Evolutionary conservation across 495 filamentous ascomycete genomes (phyloP).

Genomic region (Clavariopsis aquatica): DNA sequence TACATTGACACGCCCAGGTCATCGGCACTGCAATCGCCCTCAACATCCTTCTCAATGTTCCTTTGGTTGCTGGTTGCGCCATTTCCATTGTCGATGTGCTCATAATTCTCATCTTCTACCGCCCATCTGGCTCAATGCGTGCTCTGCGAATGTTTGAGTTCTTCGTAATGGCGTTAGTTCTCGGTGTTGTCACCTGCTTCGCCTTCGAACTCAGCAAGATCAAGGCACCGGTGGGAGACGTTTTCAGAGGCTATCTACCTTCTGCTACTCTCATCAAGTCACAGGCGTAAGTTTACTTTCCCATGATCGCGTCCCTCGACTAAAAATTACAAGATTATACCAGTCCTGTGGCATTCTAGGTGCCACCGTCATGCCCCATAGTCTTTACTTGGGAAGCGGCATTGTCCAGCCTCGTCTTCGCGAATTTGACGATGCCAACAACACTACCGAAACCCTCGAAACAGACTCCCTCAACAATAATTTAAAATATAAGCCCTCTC

Average conservation of each 20-base stretch:
- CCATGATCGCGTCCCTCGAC: background rate
- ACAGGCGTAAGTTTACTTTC: slow-evolving; percentile 52
- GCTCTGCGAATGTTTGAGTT: slow-evolving; percentile 76
- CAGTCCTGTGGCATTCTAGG: slow-evolving; percentile 91
- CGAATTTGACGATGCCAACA: slow-evolving; percentile 63
- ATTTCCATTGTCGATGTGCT: slow-evolving; percentile 84
- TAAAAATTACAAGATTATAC: slow-evolving; percentile 61
- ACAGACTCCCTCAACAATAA: slow-evolving; percentile 22
- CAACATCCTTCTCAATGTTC: slow-evolving; percentile 77
- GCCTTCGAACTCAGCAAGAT: slow-evolving; percentile 85
- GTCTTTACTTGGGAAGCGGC: slow-evolving; percentile 84
- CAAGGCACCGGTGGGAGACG: slow-evolving; percentile 67
- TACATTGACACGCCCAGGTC: slow-evolving; percentile 55
- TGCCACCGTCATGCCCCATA: slow-evolving; percentile 94
- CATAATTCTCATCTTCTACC: slow-evolving; percentile 81
- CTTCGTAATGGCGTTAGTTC: slow-evolving; percentile 75
- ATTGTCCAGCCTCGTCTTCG: slow-evolving; percentile 80
- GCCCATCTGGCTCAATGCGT: slow-evolving; percentile 70
- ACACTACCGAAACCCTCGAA: slow-evolving; percentile 22
- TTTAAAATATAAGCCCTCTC: slow-evolving; percentile 69
- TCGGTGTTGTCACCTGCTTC: slow-evolving; percentile 88
- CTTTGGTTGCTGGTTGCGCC: slow-evolving; percentile 82
- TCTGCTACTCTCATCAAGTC: slow-evolving; percentile 71
- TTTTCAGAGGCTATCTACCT: slow-evolving; percentile 83
- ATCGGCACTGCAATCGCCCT: slow-evolving; percentile 90